A percentile compares a stretch with the other conserved stretches of the same genome.
Evolutionary conservation across 2,329 filamentous ascomycete species (phyloP).

Genomic region (Harringtonia lauricola): DNA sequence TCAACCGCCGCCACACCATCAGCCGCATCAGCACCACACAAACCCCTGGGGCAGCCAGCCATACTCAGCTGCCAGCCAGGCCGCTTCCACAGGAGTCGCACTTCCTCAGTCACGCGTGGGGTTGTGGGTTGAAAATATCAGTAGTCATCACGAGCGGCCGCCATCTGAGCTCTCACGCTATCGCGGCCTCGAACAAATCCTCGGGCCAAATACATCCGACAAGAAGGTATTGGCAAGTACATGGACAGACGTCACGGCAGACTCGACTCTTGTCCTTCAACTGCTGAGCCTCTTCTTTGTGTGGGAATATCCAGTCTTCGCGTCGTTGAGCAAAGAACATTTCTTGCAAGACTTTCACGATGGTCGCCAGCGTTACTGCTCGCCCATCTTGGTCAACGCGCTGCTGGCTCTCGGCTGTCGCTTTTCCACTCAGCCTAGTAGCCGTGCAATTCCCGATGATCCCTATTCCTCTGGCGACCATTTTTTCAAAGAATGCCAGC

Average conservation of each 20-base stretch:
- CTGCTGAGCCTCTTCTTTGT: slow-evolving; percentile 60
- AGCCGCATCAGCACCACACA: background rate
- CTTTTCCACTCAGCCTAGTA: slow-evolving; percentile 54
- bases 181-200: slow-evolving; percentile 33
- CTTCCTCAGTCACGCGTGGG: slow-evolving; percentile 35
- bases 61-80: slow-evolving; percentile 33
- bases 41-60: slow-evolving; percentile 26
- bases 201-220: slow-evolving; percentile 34
- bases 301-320: slow-evolving; percentile 68
- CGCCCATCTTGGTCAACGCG: slow-evolving; percentile 54
- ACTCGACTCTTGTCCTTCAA: slow-evolving; percentile 48
- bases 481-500: slow-evolving; percentile 60
- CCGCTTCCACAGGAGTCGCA: slow-evolving; percentile 32
- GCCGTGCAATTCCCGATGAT: slow-evolving; percentile 50
- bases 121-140: slow-evolving; percentile 36
- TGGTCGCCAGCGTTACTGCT: slow-evolving; percentile 55
- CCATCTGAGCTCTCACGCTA: slow-evolving; percentile 17
- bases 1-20: background rate
- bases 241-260: slow-evolving; percentile 53
- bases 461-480: slow-evolving; percentile 58
- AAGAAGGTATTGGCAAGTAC: slow-evolving; percentile 29
- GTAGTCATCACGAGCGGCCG: slow-evolving; percentile 12
- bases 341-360: slow-evolving; percentile 55
- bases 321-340: slow-evolving; percentile 59
- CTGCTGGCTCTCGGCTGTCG: slow-evolving; percentile 56